Base-by-base conservation (phyloP, 768 basidiomycete genomes). In the Jaapia argillacea region DNA sequence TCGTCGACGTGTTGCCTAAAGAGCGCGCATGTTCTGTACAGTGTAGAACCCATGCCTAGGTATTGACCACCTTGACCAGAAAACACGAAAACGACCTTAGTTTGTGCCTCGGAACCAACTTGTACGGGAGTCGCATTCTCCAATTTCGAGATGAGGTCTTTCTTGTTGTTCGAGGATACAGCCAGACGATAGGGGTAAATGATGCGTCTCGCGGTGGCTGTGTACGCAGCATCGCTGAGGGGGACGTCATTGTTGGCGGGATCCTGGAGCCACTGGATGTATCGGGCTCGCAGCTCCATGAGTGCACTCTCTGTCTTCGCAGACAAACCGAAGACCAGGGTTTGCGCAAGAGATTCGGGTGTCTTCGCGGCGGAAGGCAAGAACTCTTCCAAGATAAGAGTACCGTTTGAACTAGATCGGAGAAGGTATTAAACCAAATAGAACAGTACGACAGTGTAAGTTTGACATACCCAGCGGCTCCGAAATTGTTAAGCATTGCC, bases 21-120 rank as follows among this genome's bases (percentile, higher is more conserved):
- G 1, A 71, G 40, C 0, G 66, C 48, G 5, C 66, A 69, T 1
- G 66, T 66, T 28, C 52, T 53, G 45, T 86, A 87, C 13, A 86
- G 67, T 0, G 58, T 55, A 24, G 59, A 46, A 0, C 79, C 83
- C 82, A 85, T 85, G 4, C 75, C 72, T 14, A 65, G 53, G 60
- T 80, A 79, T 48, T 85, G 81, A 24, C 72, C 65, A 28, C 83
- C 85, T 54, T 85, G 81, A 5, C 85, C 85, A 14, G 83, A 79
- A 56, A 84, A 85, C 3, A 85, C 77, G 51, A 86, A 84, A 4
- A 75, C 67, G 1, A 72, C 65, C 3, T 63, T 59, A n/a, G 52
- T 53, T 1, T 45, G 24, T 13, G 59, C 51, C n/a, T 53, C 47
- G 20, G 59, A 41, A 13, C 64, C 56, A 16, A 62, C 54, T 20